These are phyloP conservation scores for Globisporangium carolinianum DNA, from an alignment of 352 stramenopile species.

Conservation along the genomic window DNA sequence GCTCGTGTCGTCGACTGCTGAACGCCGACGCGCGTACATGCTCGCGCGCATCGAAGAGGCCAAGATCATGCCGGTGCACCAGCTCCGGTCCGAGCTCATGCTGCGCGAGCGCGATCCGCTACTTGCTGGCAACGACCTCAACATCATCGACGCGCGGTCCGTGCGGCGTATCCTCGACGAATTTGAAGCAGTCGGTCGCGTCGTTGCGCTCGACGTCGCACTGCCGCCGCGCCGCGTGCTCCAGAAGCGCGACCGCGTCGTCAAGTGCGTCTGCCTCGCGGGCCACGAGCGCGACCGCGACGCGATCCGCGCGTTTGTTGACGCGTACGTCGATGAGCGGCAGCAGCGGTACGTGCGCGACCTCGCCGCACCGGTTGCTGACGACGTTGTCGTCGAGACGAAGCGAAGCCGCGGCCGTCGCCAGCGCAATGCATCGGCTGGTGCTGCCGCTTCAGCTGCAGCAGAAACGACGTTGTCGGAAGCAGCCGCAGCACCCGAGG, in stretches of 20 bases:
- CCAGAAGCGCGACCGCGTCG: conserved; percentile 49
- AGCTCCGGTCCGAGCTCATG: conserved; percentile 47
- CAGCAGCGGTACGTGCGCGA: conserved; percentile 57
- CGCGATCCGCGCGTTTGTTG: conserved; percentile 47
- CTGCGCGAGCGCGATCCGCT: conserved; percentile 31
- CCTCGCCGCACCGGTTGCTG: conserved; percentile 34
- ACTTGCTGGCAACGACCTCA: conserved; percentile 20
- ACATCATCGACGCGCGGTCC: conserved; percentile 58
- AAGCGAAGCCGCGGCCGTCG: conserved; percentile 23
- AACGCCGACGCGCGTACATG: conserved; percentile 48
- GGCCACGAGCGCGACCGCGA: conserved; percentile 42
- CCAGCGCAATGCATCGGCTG: background rate
- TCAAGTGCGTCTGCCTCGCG: conserved; percentile 64
- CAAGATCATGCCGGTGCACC: conserved; percentile 66
- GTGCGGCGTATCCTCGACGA: conserved; percentile 61
- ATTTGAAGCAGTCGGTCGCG: conserved; percentile 33
- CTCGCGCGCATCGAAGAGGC: conserved; percentile 44
- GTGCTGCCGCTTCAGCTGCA: background rate
- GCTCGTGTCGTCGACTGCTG: conserved; percentile 45
- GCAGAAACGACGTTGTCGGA: background rate
- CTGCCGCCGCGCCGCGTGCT: conserved; percentile 58
- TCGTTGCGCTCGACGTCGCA: conserved; percentile 61
- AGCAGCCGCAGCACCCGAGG: conserved; percentile 27
- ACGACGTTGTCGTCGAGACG: conserved; percentile 55
- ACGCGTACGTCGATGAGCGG: conserved; percentile 56